phyloP scores from a whole-genome alignment of 2,329 filamentous ascomycete species.

The Stemphylium vesicarium region DNA sequence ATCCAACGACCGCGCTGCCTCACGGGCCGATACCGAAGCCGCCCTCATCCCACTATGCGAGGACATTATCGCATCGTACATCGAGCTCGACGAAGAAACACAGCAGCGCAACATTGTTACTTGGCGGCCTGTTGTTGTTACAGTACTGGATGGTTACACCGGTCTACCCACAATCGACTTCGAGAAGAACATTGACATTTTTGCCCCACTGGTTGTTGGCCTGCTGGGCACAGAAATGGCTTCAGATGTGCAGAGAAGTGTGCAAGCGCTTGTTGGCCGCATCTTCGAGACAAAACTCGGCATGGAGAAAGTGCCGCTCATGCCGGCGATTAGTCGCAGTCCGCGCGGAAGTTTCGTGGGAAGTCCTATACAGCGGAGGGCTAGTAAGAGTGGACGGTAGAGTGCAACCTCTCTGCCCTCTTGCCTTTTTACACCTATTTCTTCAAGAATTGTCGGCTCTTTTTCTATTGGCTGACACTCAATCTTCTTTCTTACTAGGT shows the following conservation, averaged over 20 bases:
- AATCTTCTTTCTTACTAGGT: no score
- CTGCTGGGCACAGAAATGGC: slow-evolving; percentile 83
- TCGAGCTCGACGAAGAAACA: slow-evolving; percentile 88
- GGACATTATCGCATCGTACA: slow-evolving; percentile 88
- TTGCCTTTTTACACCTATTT: neutral
- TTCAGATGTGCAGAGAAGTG: slow-evolving; percentile 75
- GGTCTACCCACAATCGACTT: slow-evolving; percentile 84
- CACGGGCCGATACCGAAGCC: slow-evolving; percentile 81
- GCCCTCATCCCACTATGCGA: slow-evolving; percentile 93
- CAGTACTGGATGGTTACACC: slow-evolving; percentile 91
- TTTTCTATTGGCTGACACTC: no score
- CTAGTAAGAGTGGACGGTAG: slow-evolving; percentile 16
- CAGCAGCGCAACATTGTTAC: slow-evolving; percentile 97
- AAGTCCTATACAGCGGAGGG: slow-evolving; percentile 26
- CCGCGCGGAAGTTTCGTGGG: slow-evolving; percentile 30
- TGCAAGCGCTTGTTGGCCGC: slow-evolving; percentile 78
- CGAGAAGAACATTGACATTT: slow-evolving; percentile 75
- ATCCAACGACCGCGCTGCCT: slow-evolving; percentile 79
- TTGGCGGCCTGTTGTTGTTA: slow-evolving; percentile 96
- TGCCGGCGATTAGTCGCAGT: slow-evolving; percentile 29
- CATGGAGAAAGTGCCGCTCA: slow-evolving; percentile 28
- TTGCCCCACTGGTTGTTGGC: slow-evolving; percentile 86
- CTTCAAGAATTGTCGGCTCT: neutral
- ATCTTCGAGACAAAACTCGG: slow-evolving; percentile 70
- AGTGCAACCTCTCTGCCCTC: neutral